phyloP scores from a whole-genome alignment of 73 alveolate genomes.

The Effrenium voratum region DNA sequence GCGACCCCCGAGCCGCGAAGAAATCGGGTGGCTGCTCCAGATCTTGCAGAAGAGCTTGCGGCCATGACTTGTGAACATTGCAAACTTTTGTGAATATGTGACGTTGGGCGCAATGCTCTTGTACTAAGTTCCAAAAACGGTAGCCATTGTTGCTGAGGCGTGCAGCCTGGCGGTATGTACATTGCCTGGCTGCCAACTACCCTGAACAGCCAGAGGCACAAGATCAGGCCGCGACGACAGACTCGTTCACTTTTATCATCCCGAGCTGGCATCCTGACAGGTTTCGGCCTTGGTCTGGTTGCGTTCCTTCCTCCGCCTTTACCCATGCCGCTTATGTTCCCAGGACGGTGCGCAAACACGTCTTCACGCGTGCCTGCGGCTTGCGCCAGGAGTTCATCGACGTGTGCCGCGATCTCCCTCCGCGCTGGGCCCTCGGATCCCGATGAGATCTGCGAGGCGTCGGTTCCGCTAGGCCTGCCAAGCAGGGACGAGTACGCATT shows the following conservation, averaged over 20 bases:
- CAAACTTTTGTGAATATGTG: background rate
- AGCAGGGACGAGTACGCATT: slow-evolving; percentile 23
- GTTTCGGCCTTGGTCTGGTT: slow-evolving; percentile 52
- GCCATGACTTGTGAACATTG: background rate
- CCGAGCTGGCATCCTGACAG: background rate
- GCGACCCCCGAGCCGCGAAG: slow-evolving; percentile 13
- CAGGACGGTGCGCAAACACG: background rate
- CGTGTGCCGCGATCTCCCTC: slow-evolving; percentile 63
- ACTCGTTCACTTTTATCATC: background rate
- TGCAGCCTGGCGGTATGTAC: slow-evolving; percentile 77
- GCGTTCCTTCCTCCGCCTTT: slow-evolving; percentile 44
- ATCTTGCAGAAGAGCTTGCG: background rate
- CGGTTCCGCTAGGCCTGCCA: background rate
- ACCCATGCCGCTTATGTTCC: slow-evolving; percentile 79
- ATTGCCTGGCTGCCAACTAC: slow-evolving; percentile 27
- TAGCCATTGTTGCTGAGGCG: slow-evolving; percentile 74
- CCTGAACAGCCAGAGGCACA: background rate
- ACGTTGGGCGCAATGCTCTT: background rate
- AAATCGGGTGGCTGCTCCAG: background rate
- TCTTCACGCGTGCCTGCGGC: background rate
- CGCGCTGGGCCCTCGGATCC: background rate
- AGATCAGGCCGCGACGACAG: slow-evolving; percentile 32
- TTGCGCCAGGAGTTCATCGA: slow-evolving; percentile 46
- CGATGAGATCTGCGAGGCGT: background rate
- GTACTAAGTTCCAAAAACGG: too few species aligned